Base-by-base conservation (phyloP, 2,329 filamentous ascomycete genomes). In the Ascochyta rabiei region DNA sequence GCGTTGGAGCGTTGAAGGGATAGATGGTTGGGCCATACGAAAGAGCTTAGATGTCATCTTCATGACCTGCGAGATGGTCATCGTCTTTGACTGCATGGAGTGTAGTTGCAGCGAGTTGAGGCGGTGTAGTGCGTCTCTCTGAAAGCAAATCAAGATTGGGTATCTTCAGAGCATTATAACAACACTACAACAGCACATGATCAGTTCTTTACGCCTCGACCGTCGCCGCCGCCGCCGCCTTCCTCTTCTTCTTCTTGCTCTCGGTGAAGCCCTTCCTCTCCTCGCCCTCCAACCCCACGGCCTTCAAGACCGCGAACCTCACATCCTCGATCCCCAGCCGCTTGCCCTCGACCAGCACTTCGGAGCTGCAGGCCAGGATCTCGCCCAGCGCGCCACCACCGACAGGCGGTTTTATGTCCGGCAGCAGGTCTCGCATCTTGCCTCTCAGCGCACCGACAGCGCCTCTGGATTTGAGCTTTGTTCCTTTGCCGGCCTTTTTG, bases 291-390 rank as follows among this genome's bases (percentile, higher is more conserved):
- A 68, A 12, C 6, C 64, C 66, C 10, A 53, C 83, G 35, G 87
- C 87, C 59, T 81, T 80, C 56, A 90, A 67, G 47, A 89, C 82
- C 2, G 86, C 84, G 82, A 84, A 88, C 48, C 86, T 75, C 9
- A 90, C 70, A 53, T 84, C 81, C 70, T 85, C 82, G 38, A 90
- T 77, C 0, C 88, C 88, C 45, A 88, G 63, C 53, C 77, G 80
- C 51, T 77, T 76, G 26, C 78, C 79, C 23, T 74, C 74, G 2
- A 76, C 74, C 42, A 82, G 57, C 23, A 75, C 81, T 66, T 83
- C 79, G 2, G 81, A 75, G 63, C 84, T 86, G 60, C 82, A 85
- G 9, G 82, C 82, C 31, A 89, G 70, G 13, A 89, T 79, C 69
- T 89, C 86, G 8, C 84, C 83, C 43, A 86, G 62, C 12, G 79